These are phyloP conservation scores for Ophiostoma sp. DNA, from an alignment of 2,329 filamentous ascomycete genomes.

Conservation along the genomic window DNA sequence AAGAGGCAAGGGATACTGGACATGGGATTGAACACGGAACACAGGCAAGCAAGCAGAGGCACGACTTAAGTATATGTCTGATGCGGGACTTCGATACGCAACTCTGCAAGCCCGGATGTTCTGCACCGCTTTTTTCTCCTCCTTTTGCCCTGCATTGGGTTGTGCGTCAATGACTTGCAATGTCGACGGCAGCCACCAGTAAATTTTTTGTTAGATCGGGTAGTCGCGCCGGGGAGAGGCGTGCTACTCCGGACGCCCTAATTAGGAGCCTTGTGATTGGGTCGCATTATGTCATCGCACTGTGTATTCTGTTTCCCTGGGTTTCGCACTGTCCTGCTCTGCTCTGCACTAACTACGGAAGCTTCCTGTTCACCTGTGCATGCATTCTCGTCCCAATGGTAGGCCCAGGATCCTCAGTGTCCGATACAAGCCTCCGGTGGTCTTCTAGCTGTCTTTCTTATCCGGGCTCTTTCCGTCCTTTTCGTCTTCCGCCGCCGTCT, in stretches of 20 bases:
- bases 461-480: neutral
- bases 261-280: constrained; percentile 23
- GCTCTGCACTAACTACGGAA: too few species aligned
- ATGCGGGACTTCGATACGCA: neutral
- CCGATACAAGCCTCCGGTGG: too few species aligned
- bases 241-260: constrained; percentile 17
- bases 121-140: neutral
- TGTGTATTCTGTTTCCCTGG: neutral
- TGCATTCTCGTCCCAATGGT: too few species aligned
- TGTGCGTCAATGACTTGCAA: constrained; percentile 4
- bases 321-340: neutral
- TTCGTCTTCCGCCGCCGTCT: neutral
- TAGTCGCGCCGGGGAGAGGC: constrained; percentile 16
- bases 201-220: neutral
- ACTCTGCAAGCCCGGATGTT: neutral
- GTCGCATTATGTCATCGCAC: neutral
- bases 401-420: too few species aligned
- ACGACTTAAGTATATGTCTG: neutral
- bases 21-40: too few species aligned
- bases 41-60: neutral
- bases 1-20: too few species aligned
- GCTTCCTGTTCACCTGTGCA: too few species aligned
- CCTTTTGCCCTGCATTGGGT: constrained; percentile 3
- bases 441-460: neutral
- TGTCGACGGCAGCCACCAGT: constrained; percentile 5